These are phyloP conservation scores for Lasiodiplodia sp. DNA, from an alignment of 2,329 filamentous ascomycete species.

Conservation along the genomic window DNA sequence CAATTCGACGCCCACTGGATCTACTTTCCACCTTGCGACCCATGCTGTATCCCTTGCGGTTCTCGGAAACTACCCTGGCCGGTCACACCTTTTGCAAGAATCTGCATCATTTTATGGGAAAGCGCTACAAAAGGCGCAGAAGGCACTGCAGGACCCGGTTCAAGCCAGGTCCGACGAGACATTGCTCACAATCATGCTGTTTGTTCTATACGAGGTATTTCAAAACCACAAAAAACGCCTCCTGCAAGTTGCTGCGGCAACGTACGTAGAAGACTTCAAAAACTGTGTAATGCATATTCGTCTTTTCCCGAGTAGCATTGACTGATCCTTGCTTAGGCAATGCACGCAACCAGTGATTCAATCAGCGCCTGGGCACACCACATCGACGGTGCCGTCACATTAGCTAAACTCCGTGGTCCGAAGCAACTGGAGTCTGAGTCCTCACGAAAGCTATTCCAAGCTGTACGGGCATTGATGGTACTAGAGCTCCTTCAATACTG, in stretches of 20 bases:
- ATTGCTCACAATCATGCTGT: constrained; percentile 49
- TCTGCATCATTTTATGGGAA: constrained; percentile 47
- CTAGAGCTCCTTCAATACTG: background rate
- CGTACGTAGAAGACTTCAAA: constrained; percentile 17
- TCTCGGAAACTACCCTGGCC: constrained; percentile 48
- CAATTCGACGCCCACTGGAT: constrained; percentile 42
- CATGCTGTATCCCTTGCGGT: constrained; percentile 48
- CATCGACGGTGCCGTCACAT: constrained; percentile 50
- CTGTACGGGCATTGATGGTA: constrained; percentile 52
- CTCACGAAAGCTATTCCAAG: constrained; percentile 49
- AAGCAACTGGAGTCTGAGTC: constrained; percentile 48
- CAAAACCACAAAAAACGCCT: constrained; percentile 23
- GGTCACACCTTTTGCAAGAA: constrained; percentile 42
- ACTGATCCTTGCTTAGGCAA: constrained; percentile 38
- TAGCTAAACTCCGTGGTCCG: constrained; percentile 47
- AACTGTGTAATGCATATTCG: constrained; percentile 11
- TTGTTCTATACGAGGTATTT: constrained; percentile 51
- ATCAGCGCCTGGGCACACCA: constrained; percentile 49
- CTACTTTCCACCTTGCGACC: constrained; percentile 50
- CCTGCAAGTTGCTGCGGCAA: background rate
- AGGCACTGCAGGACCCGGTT: constrained; percentile 45
- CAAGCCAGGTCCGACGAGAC: constrained; percentile 48
- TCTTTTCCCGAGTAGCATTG: background rate
- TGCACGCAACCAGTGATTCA: constrained; percentile 47
- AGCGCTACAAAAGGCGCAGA: constrained; percentile 46